Conservation (phyloP, 768 basidiomycete genomes). For the Pholiota molesta region DNA sequence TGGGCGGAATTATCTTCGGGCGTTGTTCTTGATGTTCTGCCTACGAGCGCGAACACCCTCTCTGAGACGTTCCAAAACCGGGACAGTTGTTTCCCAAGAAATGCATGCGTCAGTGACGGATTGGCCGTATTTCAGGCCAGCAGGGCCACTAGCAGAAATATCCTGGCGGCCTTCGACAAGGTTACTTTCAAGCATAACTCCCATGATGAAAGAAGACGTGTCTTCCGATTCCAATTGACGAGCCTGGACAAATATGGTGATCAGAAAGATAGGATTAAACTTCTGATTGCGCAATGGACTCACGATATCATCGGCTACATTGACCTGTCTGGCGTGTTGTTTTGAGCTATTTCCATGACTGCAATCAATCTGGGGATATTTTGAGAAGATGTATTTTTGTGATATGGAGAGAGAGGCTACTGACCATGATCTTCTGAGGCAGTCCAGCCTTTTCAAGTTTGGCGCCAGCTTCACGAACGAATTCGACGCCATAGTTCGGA, state of each 20-base stretch:
- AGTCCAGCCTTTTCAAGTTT: slow-evolving; percentile 83
- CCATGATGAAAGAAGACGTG: slow-evolving; percentile 77
- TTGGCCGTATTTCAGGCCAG: slow-evolving; percentile 78
- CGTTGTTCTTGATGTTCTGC: slow-evolving; percentile 40
- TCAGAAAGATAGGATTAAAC: background rate
- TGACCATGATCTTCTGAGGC: slow-evolving; percentile 84
- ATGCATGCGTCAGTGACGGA: slow-evolving; percentile 91
- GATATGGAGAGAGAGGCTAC: slow-evolving; percentile 20
- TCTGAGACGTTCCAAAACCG: slow-evolving; percentile 81
- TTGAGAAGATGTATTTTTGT: background rate
- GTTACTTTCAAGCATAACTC: slow-evolving; percentile 96
- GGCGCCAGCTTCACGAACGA: slow-evolving; percentile 73
- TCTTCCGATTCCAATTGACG: slow-evolving; percentile 72
- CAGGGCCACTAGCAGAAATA: slow-evolving; percentile 72
- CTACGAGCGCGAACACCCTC: slow-evolving; percentile 83
- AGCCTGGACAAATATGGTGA: slow-evolving; percentile 47
- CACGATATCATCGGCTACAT: slow-evolving; percentile 91
- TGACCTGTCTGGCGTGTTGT: slow-evolving; percentile 85
- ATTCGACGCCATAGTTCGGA: slow-evolving; percentile 85
- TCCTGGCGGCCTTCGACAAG: slow-evolving; percentile 87
- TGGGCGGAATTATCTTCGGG: slow-evolving; percentile 15
- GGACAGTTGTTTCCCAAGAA: slow-evolving; percentile 87
- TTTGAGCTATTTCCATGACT: slow-evolving; percentile 96
- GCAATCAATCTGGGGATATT: slow-evolving; percentile 77
- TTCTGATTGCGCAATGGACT: slow-evolving; percentile 27